Conservation (phyloP, 2,329 filamentous ascomycete genomes). For the Akanthomyces muscarius region DNA sequence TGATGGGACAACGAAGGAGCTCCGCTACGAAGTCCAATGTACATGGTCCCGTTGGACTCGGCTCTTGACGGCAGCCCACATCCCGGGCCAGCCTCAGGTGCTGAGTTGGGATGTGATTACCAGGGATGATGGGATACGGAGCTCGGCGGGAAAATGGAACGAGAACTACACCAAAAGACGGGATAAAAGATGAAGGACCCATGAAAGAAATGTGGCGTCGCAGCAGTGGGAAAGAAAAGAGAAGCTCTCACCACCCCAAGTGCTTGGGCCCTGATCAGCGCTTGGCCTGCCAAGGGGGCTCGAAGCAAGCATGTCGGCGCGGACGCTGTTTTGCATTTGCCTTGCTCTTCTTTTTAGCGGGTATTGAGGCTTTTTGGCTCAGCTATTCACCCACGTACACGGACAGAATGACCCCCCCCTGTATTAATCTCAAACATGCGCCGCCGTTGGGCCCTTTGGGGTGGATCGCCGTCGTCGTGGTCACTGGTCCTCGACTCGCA, state of each 20-base stretch:
- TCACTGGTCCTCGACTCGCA: not conserved
- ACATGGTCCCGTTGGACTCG: not conserved
- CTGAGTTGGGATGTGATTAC: slow-evolving; percentile 1
- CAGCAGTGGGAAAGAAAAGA: not conserved
- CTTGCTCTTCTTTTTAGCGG: not conserved
- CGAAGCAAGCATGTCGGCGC: not conserved
- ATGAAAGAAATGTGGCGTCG: not conserved
- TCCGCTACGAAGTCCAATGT: not conserved
- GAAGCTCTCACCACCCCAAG: not conserved
- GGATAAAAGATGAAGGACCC: not conserved
- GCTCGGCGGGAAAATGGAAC: not conserved
- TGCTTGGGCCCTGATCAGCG: slow-evolving; percentile 5
- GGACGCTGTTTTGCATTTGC: not conserved
- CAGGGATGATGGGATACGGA: not conserved
- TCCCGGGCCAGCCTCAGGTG: not conserved
- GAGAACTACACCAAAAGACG: not conserved
- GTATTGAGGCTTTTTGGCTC: not conserved
- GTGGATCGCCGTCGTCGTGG: not conserved
- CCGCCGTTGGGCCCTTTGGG: not conserved
- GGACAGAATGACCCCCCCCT: not conserved
- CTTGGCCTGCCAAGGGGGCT: not conserved
- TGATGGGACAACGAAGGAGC: not conserved
- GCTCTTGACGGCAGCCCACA: not conserved
- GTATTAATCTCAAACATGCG: slow-evolving; percentile 15
- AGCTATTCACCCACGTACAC: not conserved